Evolutionary conservation across 2,329 filamentous ascomycete species (phyloP), one percentile per base, ranked within the genome.

Genomic region (Phyllosticta citriasiana): DNA sequence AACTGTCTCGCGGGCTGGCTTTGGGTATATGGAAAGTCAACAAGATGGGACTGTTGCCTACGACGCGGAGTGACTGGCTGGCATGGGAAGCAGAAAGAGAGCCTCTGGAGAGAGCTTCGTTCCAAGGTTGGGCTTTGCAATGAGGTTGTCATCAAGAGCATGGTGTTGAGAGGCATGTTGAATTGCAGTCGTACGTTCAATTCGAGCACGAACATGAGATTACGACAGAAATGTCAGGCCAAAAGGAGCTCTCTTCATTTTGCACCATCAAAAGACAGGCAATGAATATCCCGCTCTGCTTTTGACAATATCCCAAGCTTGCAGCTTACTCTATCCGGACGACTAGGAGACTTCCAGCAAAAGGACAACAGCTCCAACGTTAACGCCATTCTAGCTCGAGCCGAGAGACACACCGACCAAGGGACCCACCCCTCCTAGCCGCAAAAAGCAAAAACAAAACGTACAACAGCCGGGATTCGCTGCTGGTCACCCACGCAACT

Each of bases 11-110:
- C 93, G n/a, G n/a, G 57, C 74, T 99, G 68, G 91, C 81, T 0
- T 78, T 99, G 71, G 94, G 94, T 2, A 79, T 99, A 57, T 99
- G 91, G 91, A 99, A 99, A 76, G 86, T 99, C 27, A 96, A 97
- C 75, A 86, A 84, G 47, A 99, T 99, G 94, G 94, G 94, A 0
- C 76, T 99, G 67, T 79, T 99, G 73, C 94, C 94, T 85, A 99
- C 94, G 59, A 97, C 94, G 63, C 86, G 91, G 72, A 96, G 91
- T 66, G 94, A 99, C 75, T 99, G 94, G 94, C 79, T 99, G 69
- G 93, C 93, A 61, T 99, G 94, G 94, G 94, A 99, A 74, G 80
- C 81, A 19, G 85, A 57, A 25, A 57, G 60, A 52, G 25, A 50
- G 27, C 60, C 60, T 12, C 24, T 62, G 55, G 60, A 62, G 16